phyloP scores from a whole-genome alignment of 1,139 yeast genomes.

The Lodderomyces margitis region DNA sequence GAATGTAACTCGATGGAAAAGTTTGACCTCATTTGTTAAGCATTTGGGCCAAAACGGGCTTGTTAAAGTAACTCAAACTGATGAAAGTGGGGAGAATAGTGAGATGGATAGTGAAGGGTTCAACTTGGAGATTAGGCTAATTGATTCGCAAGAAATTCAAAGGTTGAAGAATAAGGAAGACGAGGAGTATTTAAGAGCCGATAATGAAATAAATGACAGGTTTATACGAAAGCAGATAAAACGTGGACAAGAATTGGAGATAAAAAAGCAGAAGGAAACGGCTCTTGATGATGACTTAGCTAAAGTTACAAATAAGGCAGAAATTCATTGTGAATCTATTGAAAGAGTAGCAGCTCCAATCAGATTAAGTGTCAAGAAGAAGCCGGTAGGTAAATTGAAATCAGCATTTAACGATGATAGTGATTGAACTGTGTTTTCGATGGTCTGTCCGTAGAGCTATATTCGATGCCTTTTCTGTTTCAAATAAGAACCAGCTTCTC shows the following conservation, averaged over 20 bases:
- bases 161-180: conserved; percentile 3
- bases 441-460: too few species aligned
- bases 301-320: background rate
- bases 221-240: conserved; percentile 9
- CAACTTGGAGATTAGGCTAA: conserved; percentile 31
- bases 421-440: background rate
- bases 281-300: background rate
- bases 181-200: background rate
- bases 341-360: background rate
- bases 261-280: conserved; percentile 4
- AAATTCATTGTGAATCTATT: background rate
- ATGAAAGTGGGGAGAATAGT: conserved; percentile 22
- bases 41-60: conserved; percentile 58
- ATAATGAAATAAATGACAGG: conserved; percentile 7
- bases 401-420: background rate
- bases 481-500: too few species aligned
- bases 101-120: conserved; percentile 45
- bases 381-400: background rate
- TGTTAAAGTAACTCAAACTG: conserved; percentile 39
- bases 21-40: conserved; percentile 69
- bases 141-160: conserved; percentile 22
- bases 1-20: conserved; percentile 82
- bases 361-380: background rate
- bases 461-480: too few species aligned
- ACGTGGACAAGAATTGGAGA: conserved; percentile 8